These are phyloP conservation scores for Yamadazyma takamatsuzukensis DNA, from an alignment of 805 yeast genomes.

Conservation along the genomic window DNA sequence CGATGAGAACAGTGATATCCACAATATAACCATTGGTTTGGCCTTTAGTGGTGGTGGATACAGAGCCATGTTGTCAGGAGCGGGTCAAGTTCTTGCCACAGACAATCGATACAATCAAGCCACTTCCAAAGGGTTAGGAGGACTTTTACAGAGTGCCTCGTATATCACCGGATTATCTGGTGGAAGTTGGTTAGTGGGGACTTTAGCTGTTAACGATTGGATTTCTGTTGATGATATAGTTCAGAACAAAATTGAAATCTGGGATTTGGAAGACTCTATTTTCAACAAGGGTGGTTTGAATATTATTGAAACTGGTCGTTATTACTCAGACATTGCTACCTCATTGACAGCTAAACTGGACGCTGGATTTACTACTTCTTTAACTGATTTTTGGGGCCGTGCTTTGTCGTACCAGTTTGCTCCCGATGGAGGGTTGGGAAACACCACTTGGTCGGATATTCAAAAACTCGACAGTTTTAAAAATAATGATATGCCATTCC, in stretches of 20 bases:
- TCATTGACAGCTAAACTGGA: conserved; percentile 18
- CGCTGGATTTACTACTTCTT: conserved; percentile 31
- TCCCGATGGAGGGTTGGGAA: conserved; percentile 22
- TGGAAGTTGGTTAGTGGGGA: conserved; percentile 38
- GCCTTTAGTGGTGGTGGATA: conserved; percentile 32
- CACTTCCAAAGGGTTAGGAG: conserved; percentile 31
- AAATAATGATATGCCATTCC: conserved; percentile 35
- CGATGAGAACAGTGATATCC: conserved; percentile 15
- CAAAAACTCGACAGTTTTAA: conserved; percentile 40
- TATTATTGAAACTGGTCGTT: conserved; percentile 46
- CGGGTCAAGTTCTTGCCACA: conserved; percentile 39
- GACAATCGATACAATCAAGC: conserved; percentile 32
- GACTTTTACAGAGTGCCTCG: conserved; percentile 35
- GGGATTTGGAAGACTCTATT: conserved; percentile 67
- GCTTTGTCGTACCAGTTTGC: conserved; percentile 33
- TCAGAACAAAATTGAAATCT: conserved; percentile 35
- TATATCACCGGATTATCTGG: conserved; percentile 41
- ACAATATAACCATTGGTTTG: conserved; percentile 24
- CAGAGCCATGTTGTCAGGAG: conserved; percentile 39
- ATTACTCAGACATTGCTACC: conserved; percentile 37
- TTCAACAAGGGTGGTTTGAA: conserved; percentile 62
- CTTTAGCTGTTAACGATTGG: conserved; percentile 36
- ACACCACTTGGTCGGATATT: conserved; percentile 16
- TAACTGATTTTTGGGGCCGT: conserved; percentile 41
- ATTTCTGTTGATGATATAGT: conserved; percentile 29